Conservation (phyloP, 208 protist species). For the Trypanosoma melophagium region DNA sequence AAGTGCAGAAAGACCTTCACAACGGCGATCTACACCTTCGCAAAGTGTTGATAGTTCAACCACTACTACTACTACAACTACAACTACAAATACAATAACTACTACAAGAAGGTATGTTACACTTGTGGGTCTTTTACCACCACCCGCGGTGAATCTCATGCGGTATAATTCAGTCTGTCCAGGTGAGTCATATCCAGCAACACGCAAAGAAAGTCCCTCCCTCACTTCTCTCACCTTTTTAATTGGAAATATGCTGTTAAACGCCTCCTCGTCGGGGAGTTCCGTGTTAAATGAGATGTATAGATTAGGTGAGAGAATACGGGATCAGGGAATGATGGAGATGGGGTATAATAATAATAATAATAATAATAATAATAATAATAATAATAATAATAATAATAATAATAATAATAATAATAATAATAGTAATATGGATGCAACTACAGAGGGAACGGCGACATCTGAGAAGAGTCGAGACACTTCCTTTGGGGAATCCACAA, state of each 20-base stretch:
- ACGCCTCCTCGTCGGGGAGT: conserved; percentile 30
- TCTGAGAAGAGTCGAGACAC: too few species aligned
- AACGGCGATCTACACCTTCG: too few species aligned
- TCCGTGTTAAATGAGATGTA: conserved; percentile 49
- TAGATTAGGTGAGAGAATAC: conserved; percentile 46
- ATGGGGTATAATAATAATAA: conserved; percentile 16
- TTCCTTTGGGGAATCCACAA: conserved; percentile 6
- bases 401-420: background rate
- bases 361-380: background rate
- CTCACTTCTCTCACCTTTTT: conserved; percentile 48
- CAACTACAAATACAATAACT: background rate
- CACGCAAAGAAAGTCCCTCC: background rate
- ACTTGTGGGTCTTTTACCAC: conserved; percentile 44
- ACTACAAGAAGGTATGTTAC: conserved; percentile 24
- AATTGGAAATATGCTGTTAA: conserved; percentile 42
- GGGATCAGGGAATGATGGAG: conserved; percentile 49
- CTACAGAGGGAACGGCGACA: too few species aligned
- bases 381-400: conserved; percentile 29
- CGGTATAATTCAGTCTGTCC: conserved; percentile 34
- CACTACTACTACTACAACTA: background rate
- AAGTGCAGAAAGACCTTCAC: too few species aligned
- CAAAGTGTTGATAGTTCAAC: background rate
- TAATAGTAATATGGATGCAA: background rate
- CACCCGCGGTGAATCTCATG: conserved; percentile 56
- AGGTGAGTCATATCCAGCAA: conserved; percentile 23